Percentiles rank a stretch among this genome's conserved stretches.
Evolutionary conservation across 257 asterid genomes (phyloP).

Genomic region (Solanum paucissectum): DNA sequence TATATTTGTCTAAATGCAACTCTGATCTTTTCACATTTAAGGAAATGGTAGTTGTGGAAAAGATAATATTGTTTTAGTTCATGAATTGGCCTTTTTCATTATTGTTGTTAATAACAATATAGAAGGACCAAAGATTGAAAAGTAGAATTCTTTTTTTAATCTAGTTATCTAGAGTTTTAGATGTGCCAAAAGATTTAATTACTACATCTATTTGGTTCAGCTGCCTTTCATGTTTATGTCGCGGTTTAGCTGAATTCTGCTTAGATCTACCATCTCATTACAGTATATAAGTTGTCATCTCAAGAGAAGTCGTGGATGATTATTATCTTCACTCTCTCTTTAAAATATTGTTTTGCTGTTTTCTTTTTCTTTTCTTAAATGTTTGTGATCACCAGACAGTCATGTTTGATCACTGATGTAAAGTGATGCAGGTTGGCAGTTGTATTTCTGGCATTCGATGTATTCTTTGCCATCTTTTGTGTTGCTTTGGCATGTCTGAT

Average conservation of each 20-base stretch:
- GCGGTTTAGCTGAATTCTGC: not conserved
- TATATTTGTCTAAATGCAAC: not conserved
- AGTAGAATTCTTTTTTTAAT: not conserved
- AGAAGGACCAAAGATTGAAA: not conserved
- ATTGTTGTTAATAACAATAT: not conserved
- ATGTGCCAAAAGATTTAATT: not conserved
- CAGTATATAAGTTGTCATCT: not conserved
- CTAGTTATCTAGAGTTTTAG: not conserved
- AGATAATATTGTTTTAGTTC: not conserved
- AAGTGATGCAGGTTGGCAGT: conserved; percentile 84
- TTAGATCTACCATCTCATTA: not conserved
- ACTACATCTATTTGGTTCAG: not conserved
- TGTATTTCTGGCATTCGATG: conserved; percentile 94
- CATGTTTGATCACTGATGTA: conserved; percentile 15
- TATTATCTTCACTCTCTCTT: not conserved
- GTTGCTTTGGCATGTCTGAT: conserved; percentile 88
- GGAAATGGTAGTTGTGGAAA: not conserved
- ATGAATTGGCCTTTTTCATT: not conserved
- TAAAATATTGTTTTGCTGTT: not conserved
- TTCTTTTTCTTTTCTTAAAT: not conserved
- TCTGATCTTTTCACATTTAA: not conserved
- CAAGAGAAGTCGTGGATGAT: not conserved
- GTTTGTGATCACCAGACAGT: not conserved
- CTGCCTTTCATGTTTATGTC: not conserved
- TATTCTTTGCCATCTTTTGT: conserved; percentile 93